Conservation (phyloP, 441 rosid genomes). For the Codiaeum variegatum region DNA sequence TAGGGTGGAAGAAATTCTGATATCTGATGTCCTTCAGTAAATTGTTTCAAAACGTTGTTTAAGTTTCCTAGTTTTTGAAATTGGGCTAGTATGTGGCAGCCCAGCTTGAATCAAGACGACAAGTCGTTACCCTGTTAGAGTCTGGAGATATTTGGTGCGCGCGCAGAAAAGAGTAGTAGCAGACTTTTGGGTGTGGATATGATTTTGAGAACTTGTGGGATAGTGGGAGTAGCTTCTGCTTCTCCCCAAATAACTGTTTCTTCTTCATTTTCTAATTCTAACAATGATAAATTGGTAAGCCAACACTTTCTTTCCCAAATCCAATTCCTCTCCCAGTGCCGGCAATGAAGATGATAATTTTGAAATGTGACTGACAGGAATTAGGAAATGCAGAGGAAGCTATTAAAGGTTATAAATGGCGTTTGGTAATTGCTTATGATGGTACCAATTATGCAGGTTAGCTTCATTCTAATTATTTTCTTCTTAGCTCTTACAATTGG, state of each 20-base stretch:
- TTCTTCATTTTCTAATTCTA: background rate
- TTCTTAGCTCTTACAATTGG: background rate
- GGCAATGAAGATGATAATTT: background rate
- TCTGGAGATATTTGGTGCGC: too few species aligned
- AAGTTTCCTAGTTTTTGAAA: too few species aligned
- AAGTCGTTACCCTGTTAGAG: too few species aligned
- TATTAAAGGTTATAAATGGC: constrained; percentile 55
- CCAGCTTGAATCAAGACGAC: too few species aligned
- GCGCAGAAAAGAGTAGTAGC: too few species aligned
- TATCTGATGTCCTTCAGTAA: too few species aligned
- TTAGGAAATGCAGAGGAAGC: constrained; percentile 12
- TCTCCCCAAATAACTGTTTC: background rate
- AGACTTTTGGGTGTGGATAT: background rate
- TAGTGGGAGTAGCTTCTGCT: background rate
- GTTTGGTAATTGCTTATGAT: constrained; percentile 76
- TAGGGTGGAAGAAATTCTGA: too few species aligned
- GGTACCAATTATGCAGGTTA: constrained; percentile 75
- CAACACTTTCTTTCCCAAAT: background rate
- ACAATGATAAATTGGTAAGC: background rate
- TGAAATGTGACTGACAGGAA: constrained; percentile 15
- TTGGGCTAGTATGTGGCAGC: too few species aligned
- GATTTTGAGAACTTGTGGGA: background rate
- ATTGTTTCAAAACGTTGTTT: too few species aligned
- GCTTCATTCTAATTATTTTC: constrained; percentile 1
- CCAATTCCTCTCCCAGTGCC: background rate